Base-by-base conservation (phyloP, 2,329 filamentous ascomycete genomes). In the Mycosphaerelloides madeirae region DNA sequence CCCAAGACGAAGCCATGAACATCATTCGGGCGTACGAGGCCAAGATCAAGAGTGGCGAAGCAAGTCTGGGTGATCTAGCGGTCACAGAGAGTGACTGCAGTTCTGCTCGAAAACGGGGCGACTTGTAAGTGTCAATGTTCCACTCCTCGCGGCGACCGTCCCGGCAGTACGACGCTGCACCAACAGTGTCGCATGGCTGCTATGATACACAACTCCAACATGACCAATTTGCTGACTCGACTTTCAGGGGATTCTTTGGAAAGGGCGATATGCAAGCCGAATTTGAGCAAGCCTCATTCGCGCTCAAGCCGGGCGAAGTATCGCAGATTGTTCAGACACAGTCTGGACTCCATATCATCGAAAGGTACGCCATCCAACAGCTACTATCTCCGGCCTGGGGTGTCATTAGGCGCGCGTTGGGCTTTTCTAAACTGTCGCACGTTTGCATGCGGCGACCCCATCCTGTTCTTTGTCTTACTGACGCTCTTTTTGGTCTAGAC, bases 181-280 rank as follows among this genome's bases (percentile, higher is more conserved):
- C 41, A 44, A 20, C 29, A 29, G 31, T 31, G 31, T 29, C 22
- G 18, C 14, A 38, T 18, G 28, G 6, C 28, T 40, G 6, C 39
- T 9, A 25, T 25, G 38, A 33, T 43, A 31, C 41, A 48, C 37
- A 36, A 16, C 13, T 46, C 35, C 14, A 20, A 31, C 34, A 46
- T 14, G 25, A 35, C 13, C 31, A 38, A 34, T 41, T 16, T 44
- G 43, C 57, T 59, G 46, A 59, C 38, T 29, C 16, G 22, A 22
- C 31, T 36, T 32, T n/a, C 46, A 84, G 80, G 52, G 93, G 93
- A 15, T 95, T 90, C 69, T 98, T 98, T 67, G 90, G 88, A 44
- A 83, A 79, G 60, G 88, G 89, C 20, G 91, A 97, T 62, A 98
- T 98, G 93, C 93, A 98, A 67, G 91, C 90, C 73, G 91, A 96